Conservation (phyloP, 2,329 filamentous ascomycete species). For the Curvularia hawaiiensis region DNA sequence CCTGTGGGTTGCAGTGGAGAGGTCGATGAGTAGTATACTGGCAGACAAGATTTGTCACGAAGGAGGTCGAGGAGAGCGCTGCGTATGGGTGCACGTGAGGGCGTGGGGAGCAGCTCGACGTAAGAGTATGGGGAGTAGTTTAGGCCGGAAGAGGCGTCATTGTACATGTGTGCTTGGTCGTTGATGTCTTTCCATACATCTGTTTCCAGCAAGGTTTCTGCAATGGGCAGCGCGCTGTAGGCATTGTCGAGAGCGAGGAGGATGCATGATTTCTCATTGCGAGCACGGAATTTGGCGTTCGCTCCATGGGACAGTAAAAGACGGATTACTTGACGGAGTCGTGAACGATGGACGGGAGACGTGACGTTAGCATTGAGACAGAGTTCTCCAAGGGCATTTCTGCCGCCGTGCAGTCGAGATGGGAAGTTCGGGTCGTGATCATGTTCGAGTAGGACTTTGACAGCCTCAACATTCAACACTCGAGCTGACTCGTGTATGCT, state of each 20-base stretch:
- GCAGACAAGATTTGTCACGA: conserved; percentile 41
- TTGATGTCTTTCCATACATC: conserved; percentile 70
- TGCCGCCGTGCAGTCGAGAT: conserved; percentile 64
- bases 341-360: conserved; percentile 39
- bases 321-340: conserved; percentile 54
- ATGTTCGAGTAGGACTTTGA: conserved; percentile 62
- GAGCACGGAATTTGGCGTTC: conserved; percentile 60
- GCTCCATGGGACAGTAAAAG: conserved; percentile 63
- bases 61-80: conserved; percentile 36
- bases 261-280: conserved; percentile 63
- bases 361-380: conserved; percentile 61
- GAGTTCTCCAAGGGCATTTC: conserved; percentile 67
- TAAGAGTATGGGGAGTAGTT: conserved; percentile 72
- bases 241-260: conserved; percentile 65
- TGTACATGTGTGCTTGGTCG: conserved; percentile 57
- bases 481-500: conserved; percentile 69
- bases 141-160: conserved; percentile 51
- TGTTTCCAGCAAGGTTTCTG: conserved; percentile 64
- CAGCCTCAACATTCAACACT: conserved; percentile 62
- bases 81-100: conserved; percentile 26
- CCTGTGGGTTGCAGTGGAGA: conserved; percentile 46
- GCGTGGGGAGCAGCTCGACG: conserved; percentile 45
- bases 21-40: conserved; percentile 40
- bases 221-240: conserved; percentile 59
- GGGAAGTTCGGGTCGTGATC: conserved; percentile 70